phyloP scores from a whole-genome alignment of 202 grass and related monocot species.

The Setaria viridis region DNA sequence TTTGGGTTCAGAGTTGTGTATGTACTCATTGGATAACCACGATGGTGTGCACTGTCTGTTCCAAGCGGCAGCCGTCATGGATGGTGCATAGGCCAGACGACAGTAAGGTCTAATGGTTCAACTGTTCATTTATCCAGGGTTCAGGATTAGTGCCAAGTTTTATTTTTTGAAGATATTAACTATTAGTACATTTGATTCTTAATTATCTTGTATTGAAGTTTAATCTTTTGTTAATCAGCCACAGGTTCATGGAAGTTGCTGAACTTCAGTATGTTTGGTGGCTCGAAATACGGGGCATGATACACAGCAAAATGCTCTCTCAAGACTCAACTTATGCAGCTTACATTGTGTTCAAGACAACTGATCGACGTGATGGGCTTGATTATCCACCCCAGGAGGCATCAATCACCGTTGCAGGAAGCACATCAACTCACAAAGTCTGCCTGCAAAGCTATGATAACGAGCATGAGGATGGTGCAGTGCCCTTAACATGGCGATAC shows the following conservation, averaged over 20 bases:
- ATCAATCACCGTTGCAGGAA: constrained; percentile 36
- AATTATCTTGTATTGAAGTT: too few relatives aligned
- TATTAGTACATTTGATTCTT: too few relatives aligned
- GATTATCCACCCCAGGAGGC: constrained; percentile 39
- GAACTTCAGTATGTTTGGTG: constrained; percentile 23
- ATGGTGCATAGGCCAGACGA: too few relatives aligned
- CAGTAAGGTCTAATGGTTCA: too few relatives aligned
- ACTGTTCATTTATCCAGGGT: too few relatives aligned
- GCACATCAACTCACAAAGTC: constrained; percentile 14
- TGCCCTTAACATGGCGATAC: neutral
- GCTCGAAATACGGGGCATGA: constrained; percentile 53
- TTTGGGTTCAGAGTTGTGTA: neutral
- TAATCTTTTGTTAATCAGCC: neutral
- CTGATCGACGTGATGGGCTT: constrained; percentile 16
- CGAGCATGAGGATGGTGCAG: neutral
- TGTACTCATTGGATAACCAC: neutral
- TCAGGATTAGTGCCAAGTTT: too few relatives aligned
- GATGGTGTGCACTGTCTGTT: too few relatives aligned
- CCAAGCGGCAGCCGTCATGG: too few relatives aligned
- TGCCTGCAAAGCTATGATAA: constrained; percentile 17
- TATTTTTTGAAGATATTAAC: too few relatives aligned
- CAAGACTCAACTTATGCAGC: constrained; percentile 39
- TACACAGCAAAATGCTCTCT: constrained; percentile 41
- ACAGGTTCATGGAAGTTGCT: constrained; percentile 15
- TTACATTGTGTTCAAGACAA: constrained; percentile 63